These are phyloP conservation scores for Lasiodiplodia sp. DNA, from an alignment of 2,329 filamentous ascomycete species.

Conservation along the genomic window DNA sequence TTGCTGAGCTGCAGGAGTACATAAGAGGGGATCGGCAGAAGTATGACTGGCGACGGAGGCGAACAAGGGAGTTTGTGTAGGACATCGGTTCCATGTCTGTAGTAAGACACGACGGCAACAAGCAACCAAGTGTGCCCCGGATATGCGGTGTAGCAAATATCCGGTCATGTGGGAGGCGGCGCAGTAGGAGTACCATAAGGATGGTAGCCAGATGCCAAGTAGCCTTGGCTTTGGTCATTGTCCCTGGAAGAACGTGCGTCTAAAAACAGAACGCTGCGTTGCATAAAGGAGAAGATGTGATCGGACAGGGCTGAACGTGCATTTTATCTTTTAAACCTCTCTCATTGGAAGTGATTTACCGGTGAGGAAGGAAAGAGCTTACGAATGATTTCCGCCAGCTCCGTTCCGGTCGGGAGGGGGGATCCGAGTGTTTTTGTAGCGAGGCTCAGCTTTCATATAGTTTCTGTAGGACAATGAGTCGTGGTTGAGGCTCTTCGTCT, in stretches of 20 bases:
- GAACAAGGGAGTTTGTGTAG: no score
- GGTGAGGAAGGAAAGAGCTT: not conserved
- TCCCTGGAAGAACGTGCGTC: not conserved
- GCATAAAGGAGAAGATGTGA: slow-evolving; percentile 5
- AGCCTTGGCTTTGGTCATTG: not conserved
- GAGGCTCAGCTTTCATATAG: slow-evolving; percentile 3
- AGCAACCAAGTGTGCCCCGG: slow-evolving; percentile 1
- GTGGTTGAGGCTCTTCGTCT: slow-evolving; percentile 19
- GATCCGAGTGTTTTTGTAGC: not conserved
- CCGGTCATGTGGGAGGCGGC: slow-evolving; percentile 1
- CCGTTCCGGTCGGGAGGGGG: not conserved
- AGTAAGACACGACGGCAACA: no score
- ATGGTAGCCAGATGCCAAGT: not conserved
- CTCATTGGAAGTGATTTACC: not conserved
- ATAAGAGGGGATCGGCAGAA: no score
- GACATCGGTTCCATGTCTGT: no score
- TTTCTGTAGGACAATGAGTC: slow-evolving; percentile 15
- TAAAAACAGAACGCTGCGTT: not conserved
- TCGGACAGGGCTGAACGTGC: not conserved
- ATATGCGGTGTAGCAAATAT: not conserved
- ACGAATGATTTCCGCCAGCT: not conserved
- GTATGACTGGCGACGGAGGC: no score
- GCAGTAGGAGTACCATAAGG: slow-evolving; percentile 15
- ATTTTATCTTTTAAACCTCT: not conserved
- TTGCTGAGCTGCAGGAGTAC: no score